Evolutionary conservation across 139 green algal genomes (phyloP).

Genomic region (Gonium pectorale): DNA sequence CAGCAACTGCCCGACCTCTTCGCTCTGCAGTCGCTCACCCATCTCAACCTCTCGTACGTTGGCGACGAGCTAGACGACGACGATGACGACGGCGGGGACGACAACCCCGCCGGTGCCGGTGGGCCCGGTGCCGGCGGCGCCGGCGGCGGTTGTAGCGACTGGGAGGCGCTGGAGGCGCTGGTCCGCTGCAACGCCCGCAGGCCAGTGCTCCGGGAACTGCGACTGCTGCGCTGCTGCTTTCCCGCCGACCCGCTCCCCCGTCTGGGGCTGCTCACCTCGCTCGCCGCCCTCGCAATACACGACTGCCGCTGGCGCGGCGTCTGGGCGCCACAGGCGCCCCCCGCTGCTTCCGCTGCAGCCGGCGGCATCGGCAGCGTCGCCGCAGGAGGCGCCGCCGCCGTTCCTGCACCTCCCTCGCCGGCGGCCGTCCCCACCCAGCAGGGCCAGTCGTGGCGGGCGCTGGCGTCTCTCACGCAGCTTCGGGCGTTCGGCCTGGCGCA

Average conservation of each 20-base stretch:
- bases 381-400: too few species aligned
- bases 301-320: slow-evolving; percentile 22
- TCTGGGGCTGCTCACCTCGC: not conserved
- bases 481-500: not conserved
- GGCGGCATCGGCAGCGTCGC: not conserved
- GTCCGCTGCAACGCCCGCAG: not conserved
- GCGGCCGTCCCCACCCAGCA: not conserved
- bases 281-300: not conserved
- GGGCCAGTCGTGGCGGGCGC: not conserved
- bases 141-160: not conserved
- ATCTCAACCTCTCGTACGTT: slow-evolving; percentile 5
- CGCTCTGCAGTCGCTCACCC: not conserved
- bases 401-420: too few species aligned
- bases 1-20: slow-evolving; percentile 28
- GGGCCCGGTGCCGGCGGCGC: not conserved
- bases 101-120: not conserved
- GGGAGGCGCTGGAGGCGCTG: slow-evolving; percentile 1
- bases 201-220: slow-evolving; percentile 10
- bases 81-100: not conserved
- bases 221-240: slow-evolving; percentile 18
- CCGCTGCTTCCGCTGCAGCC: not conserved
- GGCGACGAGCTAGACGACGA: slow-evolving; percentile 13
- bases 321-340: too few species aligned
- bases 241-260: not conserved
- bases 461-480: not conserved